Conservation (phyloP, 2,329 filamentous ascomycete genomes). For the Colletotrichum higginsianum region DNA sequence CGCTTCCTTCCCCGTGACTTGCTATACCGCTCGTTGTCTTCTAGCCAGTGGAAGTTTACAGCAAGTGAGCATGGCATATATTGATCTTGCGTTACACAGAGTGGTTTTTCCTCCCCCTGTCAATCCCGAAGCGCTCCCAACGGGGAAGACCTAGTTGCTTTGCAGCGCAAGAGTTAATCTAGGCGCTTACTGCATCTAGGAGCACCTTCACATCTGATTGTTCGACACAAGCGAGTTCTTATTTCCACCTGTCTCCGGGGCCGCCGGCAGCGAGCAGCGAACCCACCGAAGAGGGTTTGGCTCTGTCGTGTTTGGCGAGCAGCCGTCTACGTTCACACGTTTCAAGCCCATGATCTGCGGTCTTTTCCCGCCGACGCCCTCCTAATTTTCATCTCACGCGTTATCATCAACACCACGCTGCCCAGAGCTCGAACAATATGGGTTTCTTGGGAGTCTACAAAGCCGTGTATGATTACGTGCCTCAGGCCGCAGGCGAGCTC, state of each 20-base stretch:
- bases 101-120: background rate
- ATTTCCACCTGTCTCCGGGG: conserved; percentile 15
- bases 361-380: background rate
- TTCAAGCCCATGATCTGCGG: conserved; percentile 13
- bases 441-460: conserved; percentile 93
- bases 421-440: conserved; percentile 66
- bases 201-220: background rate
- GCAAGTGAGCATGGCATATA: background rate
- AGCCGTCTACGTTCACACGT: background rate
- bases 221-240: background rate
- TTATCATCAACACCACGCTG: background rate
- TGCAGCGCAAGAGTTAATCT: background rate
- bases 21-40: too few relatives aligned
- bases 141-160: too few relatives aligned
- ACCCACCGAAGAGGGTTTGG: conserved; percentile 12
- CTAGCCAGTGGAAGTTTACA: background rate
- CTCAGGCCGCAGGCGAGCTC: conserved; percentile 89
- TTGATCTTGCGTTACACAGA: background rate
- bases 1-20: background rate
- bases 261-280: conserved; percentile 30
- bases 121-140: background rate
- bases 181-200: background rate
- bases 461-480: conserved; percentile 92
- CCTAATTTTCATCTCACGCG: background rate
- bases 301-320: background rate